Evolutionary conservation across 2,329 filamentous ascomycete genomes (phyloP).

Genomic region (Rhinocladiella similis): DNA sequence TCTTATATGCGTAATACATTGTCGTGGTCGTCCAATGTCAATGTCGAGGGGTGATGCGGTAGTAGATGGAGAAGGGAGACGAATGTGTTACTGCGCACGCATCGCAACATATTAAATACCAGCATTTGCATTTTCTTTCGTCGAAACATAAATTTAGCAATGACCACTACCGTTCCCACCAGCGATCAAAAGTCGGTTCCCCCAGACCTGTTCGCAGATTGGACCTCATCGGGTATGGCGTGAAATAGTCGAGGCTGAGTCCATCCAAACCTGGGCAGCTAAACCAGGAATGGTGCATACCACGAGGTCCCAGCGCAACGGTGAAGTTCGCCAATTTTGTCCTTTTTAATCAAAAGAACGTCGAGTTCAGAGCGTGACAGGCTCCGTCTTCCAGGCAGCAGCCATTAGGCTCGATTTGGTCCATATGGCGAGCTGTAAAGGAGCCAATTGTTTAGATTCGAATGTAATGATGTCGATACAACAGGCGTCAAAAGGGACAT

Average conservation of each 20-base stretch:
- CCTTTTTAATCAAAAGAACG: no score
- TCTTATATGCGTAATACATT: constrained; percentile 3
- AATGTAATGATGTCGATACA: no score
- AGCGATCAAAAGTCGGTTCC: no score
- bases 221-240: constrained; percentile 9
- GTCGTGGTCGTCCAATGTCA: neutral
- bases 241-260: neutral
- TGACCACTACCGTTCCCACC: no score
- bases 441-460: no score
- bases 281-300: neutral
- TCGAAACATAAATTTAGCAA: no score
- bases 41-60: neutral
- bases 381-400: neutral
- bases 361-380: neutral
- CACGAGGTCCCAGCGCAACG: neutral
- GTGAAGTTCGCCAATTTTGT: no score
- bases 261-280: neutral
- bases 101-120: neutral
- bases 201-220: constrained; percentile 3
- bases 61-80: neutral
- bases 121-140: neutral
- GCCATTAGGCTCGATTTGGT: neutral
- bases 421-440: neutral
- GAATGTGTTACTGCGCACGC: neutral
- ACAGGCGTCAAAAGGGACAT: no score